Base-by-base conservation (phyloP, 78 protist genomes). In the Mantamonas sphyraenae region DNA sequence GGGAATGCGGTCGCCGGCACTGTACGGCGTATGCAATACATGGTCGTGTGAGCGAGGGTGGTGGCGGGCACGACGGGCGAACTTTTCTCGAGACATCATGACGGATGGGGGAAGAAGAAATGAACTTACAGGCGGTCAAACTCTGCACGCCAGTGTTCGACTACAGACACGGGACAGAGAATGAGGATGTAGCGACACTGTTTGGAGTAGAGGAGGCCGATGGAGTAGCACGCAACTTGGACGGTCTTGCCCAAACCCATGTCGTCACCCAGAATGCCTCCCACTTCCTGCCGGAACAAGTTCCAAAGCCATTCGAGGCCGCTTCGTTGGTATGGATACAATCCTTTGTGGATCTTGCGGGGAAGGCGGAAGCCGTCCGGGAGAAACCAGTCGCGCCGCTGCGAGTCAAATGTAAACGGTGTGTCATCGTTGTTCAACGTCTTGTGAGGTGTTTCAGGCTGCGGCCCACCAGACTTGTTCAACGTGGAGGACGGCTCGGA, bases 211-310 rank as follows among this genome's bases (percentile, higher is more conserved):
- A n/a, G n/a, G n/a, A n/a, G n/a, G n/a, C n/a, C n/a, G n/a, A n/a
- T n/a, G n/a, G n/a, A n/a, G n/a, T n/a, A 72, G 3, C 75, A 20
- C 26, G 74, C 57, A 35, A 81, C 65, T 51, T 83, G 88, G 42
- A 83, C 65, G 16, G 88, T 86, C 65, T 86, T 86, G n/a, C 87
- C 87, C 22, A 82, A 59, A 53, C 87, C 91, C 85, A 81, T 78
- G 63, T 79, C 87, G n/a, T 86, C 87, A 28, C 72, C 81, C 17
- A 76, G 58, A n/a, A 64, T 66, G 50, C 72, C 72, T 24, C 57
- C 57, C 22, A 51, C n/a, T n/a, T n/a, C n/a, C n/a, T n/a, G n/a
- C n/a, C n/a, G n/a, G n/a, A n/a, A n/a, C n/a, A n/a, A n/a, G n/a
- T n/a, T n/a, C n/a, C n/a, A 50, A 28, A 79, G 64, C 84, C 84